A percentile compares a stretch with the other conserved stretches of the same genome.
Conservation (phyloP, 345 rosid genomes). For the sweet orange (Citrus sinensis) region DVS_A1.0 CM039163.1:6717001-6717500, state of each 20-base stretch:
- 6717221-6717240: constrained; percentile 84
- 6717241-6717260: constrained; percentile 82
- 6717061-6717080: background rate
- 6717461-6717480: too few species aligned
- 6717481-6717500: background rate
- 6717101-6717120: background rate
- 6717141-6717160: constrained; percentile 67
- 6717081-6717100: background rate
- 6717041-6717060: constrained; percentile 50
- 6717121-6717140: constrained; percentile 51
- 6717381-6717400: background rate
- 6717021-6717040: constrained; percentile 86
- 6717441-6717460: background rate
- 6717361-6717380: background rate
- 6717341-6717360: background rate
- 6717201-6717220: constrained; percentile 99
- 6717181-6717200: constrained; percentile 98
- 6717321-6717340: background rate
- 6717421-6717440: too few species aligned
- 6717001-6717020: constrained; percentile 93
- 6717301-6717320: constrained; percentile 2
- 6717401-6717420: background rate
- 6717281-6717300: constrained; percentile 27
- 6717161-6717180: constrained; percentile 90
- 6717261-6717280: constrained; percentile 89